Evolutionary conservation across 164 flowering plant genomes (phyloP), one percentile per base, ranked within the genome.

Genomic region (Pachysandra terminalis): DNA sequence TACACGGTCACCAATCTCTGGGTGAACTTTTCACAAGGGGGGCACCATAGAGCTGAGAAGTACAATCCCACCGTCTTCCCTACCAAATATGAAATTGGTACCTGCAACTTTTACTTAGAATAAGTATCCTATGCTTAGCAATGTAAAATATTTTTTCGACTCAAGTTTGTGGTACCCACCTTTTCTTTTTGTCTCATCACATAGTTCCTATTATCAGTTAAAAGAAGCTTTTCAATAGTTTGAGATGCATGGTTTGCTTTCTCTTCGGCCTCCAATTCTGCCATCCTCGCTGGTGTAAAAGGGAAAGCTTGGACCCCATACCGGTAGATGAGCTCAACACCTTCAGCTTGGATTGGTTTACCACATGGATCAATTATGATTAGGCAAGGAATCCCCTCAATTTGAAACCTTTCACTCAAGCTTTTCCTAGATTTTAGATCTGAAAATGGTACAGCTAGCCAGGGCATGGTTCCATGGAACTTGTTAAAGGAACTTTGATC

Each of bases 31-130:
- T 54, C 70, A 15, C 88, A 75, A 10, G 93, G 97, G 9, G 75
- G 64, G 71, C 97, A 87, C 93, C 93, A 86, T 48, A 77, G 78
- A 24, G 92, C 95, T 1, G 91, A 85, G 81, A 89, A 91, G 73
- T 82, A 89, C 32, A 91, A 81, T 8, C 93, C 97, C 19, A 90
- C 61, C 7, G 90, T 90, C 73, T 87, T 89, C 22, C 97, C 93
- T 12, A 71, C 75, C 69, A 91, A 75, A 8, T 83, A 80, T 68
- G 78, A 59, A 79, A 79, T 63, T 24, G 68, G 69, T 37, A 75
- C 79, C 81, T 78, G 81, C 73, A 59, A 87, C 73, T 5, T 78
- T 71, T 8, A 85, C 83, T 85, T 83, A 77, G 67, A 3, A 32
- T n/a, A 73, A 35, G 23, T 9, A 25, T 37, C 14, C 45, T 10